Conservation (phyloP, 2,329 filamentous ascomycete genomes). For the Botrytis squamosa region DNA sequence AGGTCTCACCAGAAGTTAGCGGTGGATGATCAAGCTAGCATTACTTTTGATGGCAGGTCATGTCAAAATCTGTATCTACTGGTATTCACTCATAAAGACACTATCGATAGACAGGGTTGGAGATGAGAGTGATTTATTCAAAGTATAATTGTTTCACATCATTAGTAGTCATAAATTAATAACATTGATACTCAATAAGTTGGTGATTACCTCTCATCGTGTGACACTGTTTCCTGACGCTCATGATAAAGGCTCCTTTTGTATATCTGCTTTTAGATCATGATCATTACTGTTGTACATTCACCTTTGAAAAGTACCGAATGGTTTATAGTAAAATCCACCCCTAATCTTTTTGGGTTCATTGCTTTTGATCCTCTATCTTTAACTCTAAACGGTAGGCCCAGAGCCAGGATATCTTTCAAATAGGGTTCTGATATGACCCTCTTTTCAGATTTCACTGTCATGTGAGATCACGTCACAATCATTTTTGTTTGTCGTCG, state of each 20-base stretch:
- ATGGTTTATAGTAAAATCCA: not conserved
- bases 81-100: not conserved
- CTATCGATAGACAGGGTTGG: not conserved
- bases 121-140: not conserved
- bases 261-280: not conserved
- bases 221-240: not conserved
- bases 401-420: not conserved
- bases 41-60: not conserved
- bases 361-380: not conserved
- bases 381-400: not conserved
- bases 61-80: not conserved
- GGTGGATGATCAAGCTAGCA: not conserved
- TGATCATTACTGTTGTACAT: too few species aligned
- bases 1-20: slow-evolving; percentile 1
- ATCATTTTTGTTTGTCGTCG: not conserved
- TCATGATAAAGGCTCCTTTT: not conserved
- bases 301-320: too few species aligned
- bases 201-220: too few species aligned
- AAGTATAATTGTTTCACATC: not conserved
- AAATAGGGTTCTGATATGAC: not conserved
- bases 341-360: not conserved
- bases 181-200: not conserved
- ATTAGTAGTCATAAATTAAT: not conserved
- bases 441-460: rapidly evolving
- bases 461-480: rapidly evolving